Evolutionary conservation across 1,284 basidiomycete species (phyloP), one percentile per base, ranked within the genome.

Genomic region (Microbotryum scabiosae): DNA sequence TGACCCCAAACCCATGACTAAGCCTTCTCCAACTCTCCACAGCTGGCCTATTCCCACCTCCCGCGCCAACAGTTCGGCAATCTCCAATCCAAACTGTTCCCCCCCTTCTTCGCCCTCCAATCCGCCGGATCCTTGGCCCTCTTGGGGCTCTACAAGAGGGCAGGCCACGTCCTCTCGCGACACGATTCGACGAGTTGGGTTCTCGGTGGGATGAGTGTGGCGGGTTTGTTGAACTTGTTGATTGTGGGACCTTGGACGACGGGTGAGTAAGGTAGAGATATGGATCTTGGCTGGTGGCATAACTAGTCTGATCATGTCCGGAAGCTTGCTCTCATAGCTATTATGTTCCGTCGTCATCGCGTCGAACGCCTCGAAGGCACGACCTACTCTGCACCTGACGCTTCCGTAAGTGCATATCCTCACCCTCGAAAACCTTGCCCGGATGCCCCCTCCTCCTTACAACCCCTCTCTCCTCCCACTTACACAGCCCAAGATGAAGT

Each of bases 21-120:
- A n/a, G n/a, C n/a, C 20, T 36, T 26, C 21, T 1, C 16, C 25
- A 14, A 32, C 4, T 23, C 20, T 5, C 2, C n/a, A 0, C 46
- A 59, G 55, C 55, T 68, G 43, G 61, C 66, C 9, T 69, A 67
- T 63, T 52, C 53, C 20, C 54, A 53, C 30, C 61, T 69, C 26
- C 63, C 65, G 20, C 64, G 66, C 16, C 61, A 63, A 48, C 62
- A 65, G 45, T 71, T 71, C 54, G 68, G 66, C 46, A 55, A 64
- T 36, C 68, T 71, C 9, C 69, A 71, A 46, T 60, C 62, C 36
- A 56, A 60, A 36, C 56, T 67, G 32, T 69, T 69, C 52, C 69
- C 69, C 1, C 54, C 52, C 30, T 69, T 59, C 57, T 64, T 63
- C 48, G 36, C 57, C 21, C 52, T 64, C 25, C 64, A 68, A 48